phyloP scores from a whole-genome alignment of 257 asterid genomes.

The Nicotiana tabacum region DNA sequence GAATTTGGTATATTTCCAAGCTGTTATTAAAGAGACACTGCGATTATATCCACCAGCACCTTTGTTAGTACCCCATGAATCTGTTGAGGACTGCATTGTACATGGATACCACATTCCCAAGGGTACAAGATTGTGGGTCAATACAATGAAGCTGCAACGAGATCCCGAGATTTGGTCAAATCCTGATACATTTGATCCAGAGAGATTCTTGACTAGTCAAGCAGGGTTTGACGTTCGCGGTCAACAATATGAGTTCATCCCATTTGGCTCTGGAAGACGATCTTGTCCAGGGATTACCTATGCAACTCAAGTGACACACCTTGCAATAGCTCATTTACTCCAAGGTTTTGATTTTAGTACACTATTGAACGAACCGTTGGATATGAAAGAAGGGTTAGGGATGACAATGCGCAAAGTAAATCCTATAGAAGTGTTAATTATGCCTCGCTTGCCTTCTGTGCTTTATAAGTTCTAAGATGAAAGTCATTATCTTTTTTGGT shows the following conservation, averaged over 20 bases:
- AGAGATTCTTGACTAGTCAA: conserved; percentile 14
- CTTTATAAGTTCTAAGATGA: not conserved
- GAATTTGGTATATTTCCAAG: conserved; percentile 6
- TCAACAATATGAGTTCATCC: conserved; percentile 7
- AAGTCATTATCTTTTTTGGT: not conserved
- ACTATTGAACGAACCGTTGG: not conserved
- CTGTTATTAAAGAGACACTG: not conserved
- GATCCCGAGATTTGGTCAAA: conserved; percentile 5
- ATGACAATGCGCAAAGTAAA: conserved; percentile 11
- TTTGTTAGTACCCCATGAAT: conserved; percentile 5
- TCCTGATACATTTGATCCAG: conserved; percentile 9
- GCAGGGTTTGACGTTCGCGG: not conserved
- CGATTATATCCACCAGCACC: conserved; percentile 13
- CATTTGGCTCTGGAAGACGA: conserved; percentile 12
- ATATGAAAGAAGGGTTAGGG: conserved; percentile 12
- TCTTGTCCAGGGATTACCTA: conserved; percentile 13
- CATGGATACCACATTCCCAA: not conserved
- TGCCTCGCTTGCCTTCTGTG: not conserved
- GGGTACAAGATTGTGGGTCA: conserved; percentile 7
- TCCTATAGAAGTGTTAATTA: not conserved
- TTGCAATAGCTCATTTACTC: conserved; percentile 1
- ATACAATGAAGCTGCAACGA: conserved; percentile 3
- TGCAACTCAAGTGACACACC: conserved; percentile 12
- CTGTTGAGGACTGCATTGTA: not conserved
- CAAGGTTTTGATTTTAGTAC: conserved; percentile 10